phyloP scores from a whole-genome alignment of 129 eudicot species.

The Escallonia herrerae region DNA sequence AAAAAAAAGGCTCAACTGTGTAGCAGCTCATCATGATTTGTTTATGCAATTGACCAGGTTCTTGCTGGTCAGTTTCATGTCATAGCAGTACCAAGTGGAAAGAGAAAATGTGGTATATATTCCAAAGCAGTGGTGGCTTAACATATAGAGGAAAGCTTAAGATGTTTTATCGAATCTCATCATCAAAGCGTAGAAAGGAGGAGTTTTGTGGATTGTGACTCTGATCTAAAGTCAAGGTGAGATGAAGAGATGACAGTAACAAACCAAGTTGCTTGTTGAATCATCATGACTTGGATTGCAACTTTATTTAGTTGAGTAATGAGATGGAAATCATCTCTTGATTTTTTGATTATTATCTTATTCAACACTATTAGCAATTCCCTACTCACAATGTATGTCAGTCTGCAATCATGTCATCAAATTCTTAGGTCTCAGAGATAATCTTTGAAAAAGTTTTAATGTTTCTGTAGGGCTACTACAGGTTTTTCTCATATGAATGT shows the following conservation, averaged over 20 bases:
- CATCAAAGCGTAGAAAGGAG: constrained; percentile 41
- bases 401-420: constrained; percentile 22
- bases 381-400: constrained; percentile 13
- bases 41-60: constrained; percentile 18
- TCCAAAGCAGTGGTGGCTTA: constrained; percentile 27
- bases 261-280: constrained; percentile 39
- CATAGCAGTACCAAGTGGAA: constrained; percentile 20
- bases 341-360: constrained; percentile 15
- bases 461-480: too few species aligned
- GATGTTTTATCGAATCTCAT: constrained; percentile 39
- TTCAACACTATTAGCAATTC: constrained; percentile 12
- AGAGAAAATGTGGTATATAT: constrained; percentile 21
- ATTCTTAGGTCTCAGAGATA: constrained; percentile 10
- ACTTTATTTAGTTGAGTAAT: constrained; percentile 48
- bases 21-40: constrained; percentile 11
- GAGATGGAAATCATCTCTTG: constrained; percentile 42
- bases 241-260: constrained; percentile 17
- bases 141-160: constrained; percentile 23
- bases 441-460: background rate
- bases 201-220: constrained; percentile 27
- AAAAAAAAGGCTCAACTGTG: constrained; percentile 17
- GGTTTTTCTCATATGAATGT: too few species aligned
- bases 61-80: constrained; percentile 7
- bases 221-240: constrained; percentile 24
- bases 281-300: constrained; percentile 68